These are phyloP conservation scores for Clarireedia sp. DNA, from an alignment of 2,329 filamentous ascomycete species.

Conservation along the genomic window DNA sequence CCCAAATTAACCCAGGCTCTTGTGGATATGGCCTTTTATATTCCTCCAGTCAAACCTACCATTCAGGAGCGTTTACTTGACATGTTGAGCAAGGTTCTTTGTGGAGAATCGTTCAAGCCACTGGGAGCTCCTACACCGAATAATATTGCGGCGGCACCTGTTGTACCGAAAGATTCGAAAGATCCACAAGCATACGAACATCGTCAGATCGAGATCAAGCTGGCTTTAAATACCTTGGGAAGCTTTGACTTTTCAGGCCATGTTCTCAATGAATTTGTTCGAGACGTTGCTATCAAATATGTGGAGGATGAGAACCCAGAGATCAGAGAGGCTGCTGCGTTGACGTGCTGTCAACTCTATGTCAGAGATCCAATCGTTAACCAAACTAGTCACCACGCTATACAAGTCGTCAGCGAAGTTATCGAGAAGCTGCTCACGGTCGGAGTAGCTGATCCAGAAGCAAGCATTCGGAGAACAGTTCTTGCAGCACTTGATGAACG, in stretches of 20 bases:
- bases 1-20: conserved; percentile 90
- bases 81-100: conserved; percentile 89
- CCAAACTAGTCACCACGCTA: conserved; percentile 92
- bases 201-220: conserved; percentile 77
- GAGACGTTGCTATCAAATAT: conserved; percentile 95
- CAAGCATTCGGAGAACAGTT: conserved; percentile 82
- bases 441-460: conserved; percentile 83
- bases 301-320: conserved; percentile 93
- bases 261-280: conserved; percentile 95
- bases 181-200: conserved; percentile 75
- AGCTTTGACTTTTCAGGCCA: conserved; percentile 94
- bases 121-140: conserved; percentile 82
- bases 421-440: conserved; percentile 95
- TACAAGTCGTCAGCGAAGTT: conserved; percentile 95
- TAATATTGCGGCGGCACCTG: conserved; percentile 69
- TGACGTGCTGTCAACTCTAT: conserved; percentile 97
- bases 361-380: conserved; percentile 96
- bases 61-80: conserved; percentile 93
- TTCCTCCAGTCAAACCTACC: conserved; percentile 82
- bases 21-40: conserved; percentile 98
- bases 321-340: conserved; percentile 84
- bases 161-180: conserved; percentile 80
- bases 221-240: conserved; percentile 91
- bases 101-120: conserved; percentile 84
- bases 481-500: conserved; percentile 82